Conservation (phyloP, 2,329 filamentous ascomycete genomes). For the Hypomyces perniciosus region DNA sequence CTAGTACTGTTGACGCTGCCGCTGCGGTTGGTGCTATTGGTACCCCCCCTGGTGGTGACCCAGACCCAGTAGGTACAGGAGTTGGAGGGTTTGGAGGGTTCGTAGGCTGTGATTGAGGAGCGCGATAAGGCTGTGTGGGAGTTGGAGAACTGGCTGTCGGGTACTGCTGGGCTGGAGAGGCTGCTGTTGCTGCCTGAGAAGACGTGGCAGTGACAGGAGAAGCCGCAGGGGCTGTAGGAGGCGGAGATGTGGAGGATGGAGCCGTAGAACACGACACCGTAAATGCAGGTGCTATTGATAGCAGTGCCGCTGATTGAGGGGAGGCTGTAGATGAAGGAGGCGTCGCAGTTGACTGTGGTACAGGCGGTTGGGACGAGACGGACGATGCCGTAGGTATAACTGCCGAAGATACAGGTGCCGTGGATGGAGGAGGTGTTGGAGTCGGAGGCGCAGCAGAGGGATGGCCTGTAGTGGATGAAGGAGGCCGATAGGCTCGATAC, state of each 20-base stretch:
- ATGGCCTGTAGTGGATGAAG: slow-evolving; percentile 10
- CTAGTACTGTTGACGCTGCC: neutral
- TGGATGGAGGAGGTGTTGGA: slow-evolving; percentile 3
- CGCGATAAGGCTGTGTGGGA: too few relatives aligned
- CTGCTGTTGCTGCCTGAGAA: neutral
- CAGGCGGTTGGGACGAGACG: neutral
- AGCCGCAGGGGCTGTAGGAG: neutral
- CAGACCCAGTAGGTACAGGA: too few relatives aligned
- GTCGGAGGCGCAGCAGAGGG: neutral
- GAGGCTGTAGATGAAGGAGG: too few relatives aligned
- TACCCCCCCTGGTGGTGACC: neutral
- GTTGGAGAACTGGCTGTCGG: too few relatives aligned
- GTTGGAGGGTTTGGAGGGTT: too few relatives aligned
- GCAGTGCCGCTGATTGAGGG: too few relatives aligned
- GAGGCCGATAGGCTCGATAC: slow-evolving; percentile 26
- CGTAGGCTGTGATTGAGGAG: too few relatives aligned
- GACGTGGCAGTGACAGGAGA: neutral
- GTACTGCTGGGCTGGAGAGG: neutral
- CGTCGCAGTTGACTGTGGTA: too few relatives aligned
- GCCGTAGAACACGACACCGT: too few relatives aligned
- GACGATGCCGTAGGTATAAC: neutral
- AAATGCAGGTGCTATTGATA: too few relatives aligned
- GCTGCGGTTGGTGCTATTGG: neutral
- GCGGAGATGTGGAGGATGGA: neutral
- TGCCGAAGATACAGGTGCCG: neutral